Evolutionary conservation across 495 filamentous ascomycete genomes (phyloP).

Genomic region (Hamigera avellanea): DNA sequence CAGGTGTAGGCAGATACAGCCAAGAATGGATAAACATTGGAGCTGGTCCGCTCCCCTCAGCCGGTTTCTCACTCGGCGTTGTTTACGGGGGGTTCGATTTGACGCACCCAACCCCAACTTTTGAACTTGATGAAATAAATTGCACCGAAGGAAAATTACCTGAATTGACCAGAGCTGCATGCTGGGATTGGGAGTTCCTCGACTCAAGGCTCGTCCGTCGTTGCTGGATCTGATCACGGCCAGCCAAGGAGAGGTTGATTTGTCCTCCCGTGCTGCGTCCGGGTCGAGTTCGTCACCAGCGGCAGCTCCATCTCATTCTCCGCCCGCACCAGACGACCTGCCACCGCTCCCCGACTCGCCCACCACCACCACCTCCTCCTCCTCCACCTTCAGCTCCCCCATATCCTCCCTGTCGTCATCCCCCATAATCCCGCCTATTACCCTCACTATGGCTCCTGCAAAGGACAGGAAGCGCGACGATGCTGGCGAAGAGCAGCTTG

Average conservation of each 20-base stretch:
- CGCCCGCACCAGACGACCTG: conserved; percentile 29
- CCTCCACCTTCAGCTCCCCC: conserved; percentile 17
- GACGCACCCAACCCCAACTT: no score
- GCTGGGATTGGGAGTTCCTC: conserved; percentile 48
- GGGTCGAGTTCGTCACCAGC: conserved; percentile 22
- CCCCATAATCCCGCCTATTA: conserved; percentile 21
- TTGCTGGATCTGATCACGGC: conserved; percentile 54
- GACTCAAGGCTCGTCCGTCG: conserved; percentile 58
- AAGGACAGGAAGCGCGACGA: conserved; percentile 29
- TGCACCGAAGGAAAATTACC: no score
- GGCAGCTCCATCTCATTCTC: not conserved
- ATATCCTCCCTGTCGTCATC: conserved; percentile 19
- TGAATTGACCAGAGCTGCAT: conserved; percentile 34
- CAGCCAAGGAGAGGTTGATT: conserved; percentile 8
- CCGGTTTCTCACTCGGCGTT: no score
- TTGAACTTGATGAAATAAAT: no score
- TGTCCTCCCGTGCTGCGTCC: conserved; percentile 21
- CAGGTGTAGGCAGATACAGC: no score
- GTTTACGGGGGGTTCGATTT: no score
- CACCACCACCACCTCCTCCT: conserved; percentile 25
- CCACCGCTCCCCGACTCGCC: conserved; percentile 45
- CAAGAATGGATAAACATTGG: no score
- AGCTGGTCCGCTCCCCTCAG: no score
- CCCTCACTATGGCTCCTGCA: conserved; percentile 52
- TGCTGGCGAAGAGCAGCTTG: conserved; percentile 43